Conservation (phyloP, 2,329 filamentous ascomycete genomes). For the Hymenotorrendiella dingleyae region DNA sequence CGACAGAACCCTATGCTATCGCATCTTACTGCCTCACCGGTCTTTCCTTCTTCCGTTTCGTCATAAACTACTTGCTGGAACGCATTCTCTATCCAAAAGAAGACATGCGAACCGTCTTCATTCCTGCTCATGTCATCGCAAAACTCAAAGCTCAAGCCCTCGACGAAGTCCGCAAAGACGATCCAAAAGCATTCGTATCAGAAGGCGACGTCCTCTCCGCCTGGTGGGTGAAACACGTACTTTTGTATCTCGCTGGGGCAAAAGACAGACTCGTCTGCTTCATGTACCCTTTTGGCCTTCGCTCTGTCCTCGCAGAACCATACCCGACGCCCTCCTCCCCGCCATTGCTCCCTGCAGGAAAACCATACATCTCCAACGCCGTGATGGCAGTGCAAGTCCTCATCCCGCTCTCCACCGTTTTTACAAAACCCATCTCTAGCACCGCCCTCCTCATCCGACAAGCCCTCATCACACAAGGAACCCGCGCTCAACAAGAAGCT, state of each 20-base stretch:
- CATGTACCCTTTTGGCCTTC: conserved; percentile 37
- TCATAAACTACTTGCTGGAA: conserved; percentile 31
- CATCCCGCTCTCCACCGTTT: conserved; percentile 21
- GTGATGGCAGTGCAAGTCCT: conserved; percentile 26
- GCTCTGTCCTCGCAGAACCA: conserved; percentile 16
- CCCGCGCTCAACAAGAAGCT: conserved; percentile 33
- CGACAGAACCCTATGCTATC: conserved; percentile 27
- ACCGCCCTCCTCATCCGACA: conserved; percentile 29
- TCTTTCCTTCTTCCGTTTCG: conserved; percentile 30
- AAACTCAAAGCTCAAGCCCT: conserved; percentile 30
- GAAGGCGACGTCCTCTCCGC: conserved; percentile 41
- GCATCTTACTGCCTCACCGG: conserved; percentile 25
- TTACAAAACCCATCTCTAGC: conserved; percentile 25
- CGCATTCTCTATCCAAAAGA: conserved; percentile 22
- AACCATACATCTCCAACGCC: conserved; percentile 25
- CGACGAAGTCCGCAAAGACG: conserved; percentile 22
- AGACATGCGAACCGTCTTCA: conserved; percentile 32
- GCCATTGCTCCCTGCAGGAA: conserved; percentile 18
- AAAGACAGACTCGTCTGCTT: conserved; percentile 31
- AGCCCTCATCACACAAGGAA: conserved; percentile 32
- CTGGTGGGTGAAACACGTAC: conserved; percentile 34
- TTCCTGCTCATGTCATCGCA: conserved; percentile 32
- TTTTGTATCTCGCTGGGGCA: conserved; percentile 12
- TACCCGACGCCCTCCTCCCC: conserved; percentile 23
- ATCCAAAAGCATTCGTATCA: conserved; percentile 34